phyloP scores from a whole-genome alignment of 208 protist genomes.

The Acanthamoeba healyi region DNA sequence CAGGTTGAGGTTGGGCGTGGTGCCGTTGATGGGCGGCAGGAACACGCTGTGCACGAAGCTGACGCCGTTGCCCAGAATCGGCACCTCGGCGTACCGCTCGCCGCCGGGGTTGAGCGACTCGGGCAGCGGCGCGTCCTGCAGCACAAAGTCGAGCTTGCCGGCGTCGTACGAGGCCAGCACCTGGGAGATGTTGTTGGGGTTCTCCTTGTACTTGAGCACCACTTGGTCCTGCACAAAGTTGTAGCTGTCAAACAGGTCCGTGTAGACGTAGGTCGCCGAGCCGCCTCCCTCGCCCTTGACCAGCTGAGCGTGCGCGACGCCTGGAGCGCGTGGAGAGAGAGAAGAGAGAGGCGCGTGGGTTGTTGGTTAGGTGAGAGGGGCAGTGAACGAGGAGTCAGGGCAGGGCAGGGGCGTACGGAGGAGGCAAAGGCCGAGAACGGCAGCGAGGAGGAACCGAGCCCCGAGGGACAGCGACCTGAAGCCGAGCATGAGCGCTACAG shows the following conservation, averaged over 20 bases:
- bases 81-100: not conserved
- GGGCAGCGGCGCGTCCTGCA: not conserved
- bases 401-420: too few relatives aligned
- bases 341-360: too few relatives aligned
- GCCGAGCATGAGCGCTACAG: too few relatives aligned
- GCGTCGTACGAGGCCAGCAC: not conserved
- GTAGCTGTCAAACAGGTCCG: not conserved
- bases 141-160: not conserved
- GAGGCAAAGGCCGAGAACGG: too few relatives aligned
- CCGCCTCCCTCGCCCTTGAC: not conserved
- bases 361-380: too few relatives aligned
- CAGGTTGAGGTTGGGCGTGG: not conserved
- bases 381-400: too few relatives aligned
- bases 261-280: slow-evolving; percentile 6
- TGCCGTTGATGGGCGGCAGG: not conserved
- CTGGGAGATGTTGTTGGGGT: not conserved
- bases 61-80: not conserved
- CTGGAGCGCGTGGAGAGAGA: too few relatives aligned
- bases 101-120: not conserved
- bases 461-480: too few relatives aligned
- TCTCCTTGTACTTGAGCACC: not conserved
- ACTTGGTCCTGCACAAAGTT: slow-evolving; percentile 8
- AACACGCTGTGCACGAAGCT: not conserved
- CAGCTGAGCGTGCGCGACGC: not conserved
- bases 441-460: too few relatives aligned